phyloP scores from a whole-genome alignment of 2,329 filamentous ascomycete species.

The Exophiala sideris region DNA sequence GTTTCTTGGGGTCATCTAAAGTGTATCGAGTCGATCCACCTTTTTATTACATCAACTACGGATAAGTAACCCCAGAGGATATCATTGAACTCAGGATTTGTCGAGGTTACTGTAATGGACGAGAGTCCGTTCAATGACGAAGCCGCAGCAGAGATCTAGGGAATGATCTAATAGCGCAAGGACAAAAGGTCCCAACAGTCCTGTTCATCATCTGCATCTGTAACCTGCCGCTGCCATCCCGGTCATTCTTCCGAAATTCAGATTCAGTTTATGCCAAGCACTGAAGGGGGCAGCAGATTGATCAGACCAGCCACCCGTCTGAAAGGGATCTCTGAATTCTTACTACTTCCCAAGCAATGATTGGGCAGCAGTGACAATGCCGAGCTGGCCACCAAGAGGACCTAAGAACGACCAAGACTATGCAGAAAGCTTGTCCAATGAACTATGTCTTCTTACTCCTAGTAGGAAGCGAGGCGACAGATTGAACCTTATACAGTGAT shows the following conservation, averaged over 20 bases:
- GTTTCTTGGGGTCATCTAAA: not conserved
- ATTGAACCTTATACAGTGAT: too few species aligned
- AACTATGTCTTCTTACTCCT: too few species aligned
- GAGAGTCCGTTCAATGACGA: too few species aligned
- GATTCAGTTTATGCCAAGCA: constrained; percentile 1
- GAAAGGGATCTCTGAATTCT: not conserved
- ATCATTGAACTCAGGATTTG: too few species aligned
- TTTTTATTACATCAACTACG: too few species aligned
- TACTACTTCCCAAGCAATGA: not conserved
- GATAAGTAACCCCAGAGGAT: too few species aligned
- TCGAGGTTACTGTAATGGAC: too few species aligned
- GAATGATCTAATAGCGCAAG: too few species aligned
- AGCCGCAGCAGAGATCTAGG: too few species aligned
- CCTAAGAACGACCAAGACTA: not conserved
- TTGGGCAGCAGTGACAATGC: not conserved
- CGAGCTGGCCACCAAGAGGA: not conserved
- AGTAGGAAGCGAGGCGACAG: too few species aligned
- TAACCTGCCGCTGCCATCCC: not conserved
- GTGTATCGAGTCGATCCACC: not conserved
- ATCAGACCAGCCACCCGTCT: not conserved
- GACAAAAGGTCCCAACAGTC: too few species aligned
- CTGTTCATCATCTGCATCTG: not conserved
- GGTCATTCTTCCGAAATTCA: not conserved
- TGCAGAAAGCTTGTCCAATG: not conserved
- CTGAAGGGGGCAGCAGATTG: not conserved